Evolutionary conservation across 306 rosid genomes (phyloP).

Genomic region (Vigna unguiculata): DNA sequence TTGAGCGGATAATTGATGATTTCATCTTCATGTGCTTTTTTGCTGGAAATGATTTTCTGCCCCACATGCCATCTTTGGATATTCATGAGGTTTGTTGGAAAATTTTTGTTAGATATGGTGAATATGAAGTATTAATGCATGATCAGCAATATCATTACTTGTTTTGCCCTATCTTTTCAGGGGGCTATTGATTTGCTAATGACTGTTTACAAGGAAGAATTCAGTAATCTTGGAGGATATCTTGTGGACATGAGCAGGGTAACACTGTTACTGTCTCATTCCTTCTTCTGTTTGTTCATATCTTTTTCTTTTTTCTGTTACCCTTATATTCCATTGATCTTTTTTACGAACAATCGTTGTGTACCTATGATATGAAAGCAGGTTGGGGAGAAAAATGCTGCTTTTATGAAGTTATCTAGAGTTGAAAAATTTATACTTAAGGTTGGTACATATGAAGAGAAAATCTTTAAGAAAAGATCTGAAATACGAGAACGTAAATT

Average conservation of each 20-base stretch:
- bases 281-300: not conserved
- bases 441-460: constrained; percentile 60
- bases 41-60: constrained; percentile 74
- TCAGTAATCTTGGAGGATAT: constrained; percentile 62
- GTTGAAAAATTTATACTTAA: constrained; percentile 61
- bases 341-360: not conserved
- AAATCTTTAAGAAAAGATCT: constrained; percentile 54
- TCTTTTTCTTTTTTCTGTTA: not conserved
- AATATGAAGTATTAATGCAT: not conserved
- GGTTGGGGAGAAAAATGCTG: constrained; percentile 45
- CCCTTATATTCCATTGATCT: too few species aligned
- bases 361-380: constrained; percentile 15
- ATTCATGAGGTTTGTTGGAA: constrained; percentile 50
- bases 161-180: constrained; percentile 34
- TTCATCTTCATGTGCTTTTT: constrained; percentile 65
- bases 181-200: constrained; percentile 58
- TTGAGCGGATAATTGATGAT: constrained; percentile 66
- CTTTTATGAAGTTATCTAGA: constrained; percentile 55
- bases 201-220: constrained; percentile 55
- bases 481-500: constrained; percentile 37
- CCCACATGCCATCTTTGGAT: constrained; percentile 62
- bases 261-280: not conserved
- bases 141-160: not conserved
- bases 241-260: constrained; percentile 61
- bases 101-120: not conserved